A percentile compares a stretch with the other conserved stretches of the same genome.
phyloP scores from a whole-genome alignment of 768 basidiomycete species.

The Postia placenta region DNA sequence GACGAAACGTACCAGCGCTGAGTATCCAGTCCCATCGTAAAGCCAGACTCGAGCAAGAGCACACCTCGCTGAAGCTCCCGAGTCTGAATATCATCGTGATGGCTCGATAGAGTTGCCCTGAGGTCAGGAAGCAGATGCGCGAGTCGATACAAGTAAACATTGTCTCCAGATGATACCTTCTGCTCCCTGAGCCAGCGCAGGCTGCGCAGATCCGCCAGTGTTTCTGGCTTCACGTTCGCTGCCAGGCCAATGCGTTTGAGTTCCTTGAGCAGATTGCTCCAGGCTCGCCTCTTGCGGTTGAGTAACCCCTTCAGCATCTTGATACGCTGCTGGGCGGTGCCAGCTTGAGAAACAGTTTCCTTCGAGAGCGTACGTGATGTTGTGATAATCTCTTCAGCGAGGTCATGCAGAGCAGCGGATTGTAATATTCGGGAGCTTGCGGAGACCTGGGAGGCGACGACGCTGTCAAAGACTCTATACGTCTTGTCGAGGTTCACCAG shows the following conservation, averaged over 20 bases:
- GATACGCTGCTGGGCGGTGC: slow-evolving; percentile 42
- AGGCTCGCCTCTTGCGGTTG: slow-evolving; percentile 82
- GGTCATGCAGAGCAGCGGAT: slow-evolving; percentile 42
- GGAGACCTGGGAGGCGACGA: slow-evolving; percentile 38
- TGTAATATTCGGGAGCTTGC: slow-evolving; percentile 35
- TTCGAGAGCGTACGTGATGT: slow-evolving; percentile 53
- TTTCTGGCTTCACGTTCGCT: slow-evolving; percentile 61
- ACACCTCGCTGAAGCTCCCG: slow-evolving; percentile 80
- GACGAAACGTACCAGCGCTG: slow-evolving; percentile 52
- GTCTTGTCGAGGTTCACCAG: slow-evolving; percentile 46
- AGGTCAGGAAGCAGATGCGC: slow-evolving; percentile 60
- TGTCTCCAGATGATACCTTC: slow-evolving; percentile 35
- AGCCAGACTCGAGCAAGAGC: slow-evolving; percentile 73
- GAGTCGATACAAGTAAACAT: slow-evolving; percentile 62
- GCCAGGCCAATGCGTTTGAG: slow-evolving; percentile 76
- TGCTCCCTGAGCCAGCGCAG: slow-evolving; percentile 65
- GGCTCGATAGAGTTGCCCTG: slow-evolving; percentile 52
- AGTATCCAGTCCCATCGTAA: slow-evolving; percentile 57
- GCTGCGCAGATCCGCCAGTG: slow-evolving; percentile 50
- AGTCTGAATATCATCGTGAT: slow-evolving; percentile 81
- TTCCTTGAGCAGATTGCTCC: slow-evolving; percentile 87
- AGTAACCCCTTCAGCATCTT: slow-evolving; percentile 70
- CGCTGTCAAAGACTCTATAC: slow-evolving; percentile 39
- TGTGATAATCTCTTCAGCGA: slow-evolving; percentile 58
- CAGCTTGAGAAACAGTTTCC: slow-evolving; percentile 34